phyloP scores from a whole-genome alignment of 2,329 filamentous ascomycete genomes.

The Cytospora leucostoma region DNA sequence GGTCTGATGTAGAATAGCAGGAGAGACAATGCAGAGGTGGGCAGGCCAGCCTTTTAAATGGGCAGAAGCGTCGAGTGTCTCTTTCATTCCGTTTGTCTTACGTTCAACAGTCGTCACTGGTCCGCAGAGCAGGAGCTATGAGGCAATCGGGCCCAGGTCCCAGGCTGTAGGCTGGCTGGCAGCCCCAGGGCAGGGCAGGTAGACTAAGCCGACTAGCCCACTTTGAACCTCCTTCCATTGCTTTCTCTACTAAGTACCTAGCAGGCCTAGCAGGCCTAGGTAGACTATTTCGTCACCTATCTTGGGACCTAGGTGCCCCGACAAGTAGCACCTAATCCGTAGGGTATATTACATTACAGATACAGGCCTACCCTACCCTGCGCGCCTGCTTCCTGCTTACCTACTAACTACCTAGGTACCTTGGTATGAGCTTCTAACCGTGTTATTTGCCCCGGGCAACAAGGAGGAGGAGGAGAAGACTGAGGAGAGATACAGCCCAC shows the following conservation, averaged over 20 bases:
- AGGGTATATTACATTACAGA: neutral
- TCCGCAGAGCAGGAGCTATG: constrained; percentile 14
- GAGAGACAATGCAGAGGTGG: neutral
- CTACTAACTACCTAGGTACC: neutral
- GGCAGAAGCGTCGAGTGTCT: constrained; percentile 9
- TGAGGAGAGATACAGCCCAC: no score
- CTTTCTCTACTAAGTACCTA: neutral
- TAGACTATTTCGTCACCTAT: constrained; percentile 25
- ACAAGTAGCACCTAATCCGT: neutral
- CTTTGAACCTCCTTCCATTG: constrained; percentile 1
- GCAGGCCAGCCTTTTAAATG: constrained; percentile 17
- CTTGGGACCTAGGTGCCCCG: neutral
- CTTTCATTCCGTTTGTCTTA: constrained; percentile 25
- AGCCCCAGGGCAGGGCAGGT: neutral
- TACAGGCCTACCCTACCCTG: no score
- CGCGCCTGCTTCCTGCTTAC: neutral
- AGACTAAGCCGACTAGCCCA: constrained; percentile 9
- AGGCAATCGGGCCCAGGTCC: constrained; percentile 20
- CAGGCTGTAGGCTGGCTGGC: neutral
- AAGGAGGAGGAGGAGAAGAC: no score
- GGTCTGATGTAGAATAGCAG: neutral
- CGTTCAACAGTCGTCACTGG: constrained; percentile 27
- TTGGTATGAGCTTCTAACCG: no score
- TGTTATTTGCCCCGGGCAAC: no score
- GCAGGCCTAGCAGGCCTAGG: neutral